A percentile compares a stretch with the other conserved stretches of the same genome.
Conservation (phyloP, 2,329 filamentous ascomycete genomes). For the Sporothrix globosa region DNA sequence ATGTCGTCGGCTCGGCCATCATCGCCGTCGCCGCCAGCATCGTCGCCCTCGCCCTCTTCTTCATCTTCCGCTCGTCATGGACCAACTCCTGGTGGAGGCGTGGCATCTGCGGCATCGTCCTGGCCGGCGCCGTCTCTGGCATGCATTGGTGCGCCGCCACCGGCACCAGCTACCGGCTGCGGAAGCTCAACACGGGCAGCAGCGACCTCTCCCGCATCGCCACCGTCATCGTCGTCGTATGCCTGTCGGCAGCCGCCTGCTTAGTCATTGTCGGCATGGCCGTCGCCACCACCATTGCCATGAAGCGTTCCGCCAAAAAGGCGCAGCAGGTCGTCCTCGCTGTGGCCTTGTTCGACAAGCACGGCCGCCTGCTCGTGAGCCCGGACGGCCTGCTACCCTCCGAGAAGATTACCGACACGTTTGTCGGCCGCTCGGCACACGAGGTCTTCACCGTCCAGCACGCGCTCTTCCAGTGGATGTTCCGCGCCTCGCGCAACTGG, state of each 20-base stretch:
- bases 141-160: slow-evolving; percentile 85
- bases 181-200: slow-evolving; percentile 48
- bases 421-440: slow-evolving; percentile 63
- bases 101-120: slow-evolving; percentile 64
- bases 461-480: slow-evolving; percentile 85
- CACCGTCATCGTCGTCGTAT: slow-evolving; percentile 74
- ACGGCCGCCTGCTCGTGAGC: slow-evolving; percentile 69
- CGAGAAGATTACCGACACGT: slow-evolving; percentile 77
- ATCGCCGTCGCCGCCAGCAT: slow-evolving; percentile 75
- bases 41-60: slow-evolving; percentile 73
- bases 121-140: slow-evolving; percentile 75
- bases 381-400: slow-evolving; percentile 70
- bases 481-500: slow-evolving; percentile 80
- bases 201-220: slow-evolving; percentile 59
- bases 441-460: slow-evolving; percentile 78
- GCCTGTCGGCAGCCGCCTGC: slow-evolving; percentile 66
- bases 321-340: slow-evolving; percentile 64
- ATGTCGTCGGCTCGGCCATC: slow-evolving; percentile 68
- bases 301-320: slow-evolving; percentile 58
- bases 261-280: slow-evolving; percentile 60
- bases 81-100: slow-evolving; percentile 79
- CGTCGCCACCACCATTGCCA: slow-evolving; percentile 57
- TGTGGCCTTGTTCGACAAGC: slow-evolving; percentile 67
- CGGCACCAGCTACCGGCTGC: slow-evolving; percentile 68
- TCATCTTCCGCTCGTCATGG: slow-evolving; percentile 75